These are phyloP conservation scores for Colletotrichum higginsianum DNA, from an alignment of 2,329 filamentous ascomycete species.

Conservation along the genomic window DNA sequence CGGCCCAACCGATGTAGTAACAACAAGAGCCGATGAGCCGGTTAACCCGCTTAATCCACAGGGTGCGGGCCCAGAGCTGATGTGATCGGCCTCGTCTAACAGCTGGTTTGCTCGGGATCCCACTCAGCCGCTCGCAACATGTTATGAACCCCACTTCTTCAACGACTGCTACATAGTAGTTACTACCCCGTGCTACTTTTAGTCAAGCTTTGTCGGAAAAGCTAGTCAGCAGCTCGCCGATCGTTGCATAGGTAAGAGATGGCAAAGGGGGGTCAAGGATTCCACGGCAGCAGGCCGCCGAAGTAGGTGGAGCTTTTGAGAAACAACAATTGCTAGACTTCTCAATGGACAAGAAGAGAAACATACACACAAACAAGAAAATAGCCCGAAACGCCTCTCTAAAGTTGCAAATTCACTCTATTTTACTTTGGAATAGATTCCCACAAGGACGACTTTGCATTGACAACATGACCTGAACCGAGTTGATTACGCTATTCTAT, in stretches of 20 bases:
- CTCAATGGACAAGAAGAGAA: neutral
- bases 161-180: too few relatives aligned
- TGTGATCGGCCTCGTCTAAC: neutral
- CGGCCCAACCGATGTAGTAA: neutral
- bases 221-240: neutral
- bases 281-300: neutral
- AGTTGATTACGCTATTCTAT: neutral
- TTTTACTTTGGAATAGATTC: neutral
- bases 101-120: neutral
- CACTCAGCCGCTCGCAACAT: neutral
- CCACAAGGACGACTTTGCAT: neutral
- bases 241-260: neutral
- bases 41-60: neutral
- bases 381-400: neutral
- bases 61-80: too few relatives aligned
- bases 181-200: too few relatives aligned
- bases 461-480: neutral
- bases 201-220: too few relatives aligned
- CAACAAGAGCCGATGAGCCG: too few relatives aligned
- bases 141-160: too few relatives aligned
- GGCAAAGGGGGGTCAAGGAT: neutral
- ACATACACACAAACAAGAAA: neutral
- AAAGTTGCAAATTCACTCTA: neutral
- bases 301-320: neutral
- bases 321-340: neutral